phyloP scores from a whole-genome alignment of 345 rosid genomes.

The Eucalyptus paniculata region DNA sequence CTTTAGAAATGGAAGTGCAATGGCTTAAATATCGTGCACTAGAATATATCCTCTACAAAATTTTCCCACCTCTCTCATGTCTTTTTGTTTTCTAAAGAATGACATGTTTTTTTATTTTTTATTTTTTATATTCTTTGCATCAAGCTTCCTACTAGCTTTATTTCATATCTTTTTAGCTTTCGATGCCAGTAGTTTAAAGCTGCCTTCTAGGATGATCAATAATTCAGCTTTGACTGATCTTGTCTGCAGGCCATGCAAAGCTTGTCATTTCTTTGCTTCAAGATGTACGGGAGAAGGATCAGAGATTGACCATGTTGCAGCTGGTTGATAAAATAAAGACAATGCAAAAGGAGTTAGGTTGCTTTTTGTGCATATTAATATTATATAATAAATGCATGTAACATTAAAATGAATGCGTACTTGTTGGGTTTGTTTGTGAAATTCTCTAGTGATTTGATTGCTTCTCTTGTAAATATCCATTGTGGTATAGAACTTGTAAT shows the following conservation, averaged over 20 bases:
- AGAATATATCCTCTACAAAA: not conserved
- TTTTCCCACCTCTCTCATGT: not conserved
- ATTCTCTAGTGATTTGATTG: not conserved
- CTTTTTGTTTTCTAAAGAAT: not conserved
- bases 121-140: not conserved
- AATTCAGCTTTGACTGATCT: not conserved
- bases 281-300: conserved; percentile 56
- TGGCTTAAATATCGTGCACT: not conserved
- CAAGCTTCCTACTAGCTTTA: not conserved
- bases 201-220: not conserved
- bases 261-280: conserved; percentile 62
- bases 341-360: conserved; percentile 73
- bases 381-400: not conserved
- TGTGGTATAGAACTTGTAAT: not conserved
- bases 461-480: not conserved
- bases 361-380: not conserved
- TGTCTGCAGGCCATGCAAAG: conserved; percentile 43
- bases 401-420: not conserved
- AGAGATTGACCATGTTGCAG: conserved; percentile 81
- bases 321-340: conserved; percentile 76
- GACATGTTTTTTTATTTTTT: not conserved
- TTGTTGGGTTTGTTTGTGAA: not conserved
- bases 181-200: not conserved
- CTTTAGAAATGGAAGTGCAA: not conserved
- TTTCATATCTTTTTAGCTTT: not conserved